These are phyloP conservation scores for Ceratobasidium sp. DNA, from an alignment of 1,284 basidiomycete species.

Conservation along the genomic window DNA sequence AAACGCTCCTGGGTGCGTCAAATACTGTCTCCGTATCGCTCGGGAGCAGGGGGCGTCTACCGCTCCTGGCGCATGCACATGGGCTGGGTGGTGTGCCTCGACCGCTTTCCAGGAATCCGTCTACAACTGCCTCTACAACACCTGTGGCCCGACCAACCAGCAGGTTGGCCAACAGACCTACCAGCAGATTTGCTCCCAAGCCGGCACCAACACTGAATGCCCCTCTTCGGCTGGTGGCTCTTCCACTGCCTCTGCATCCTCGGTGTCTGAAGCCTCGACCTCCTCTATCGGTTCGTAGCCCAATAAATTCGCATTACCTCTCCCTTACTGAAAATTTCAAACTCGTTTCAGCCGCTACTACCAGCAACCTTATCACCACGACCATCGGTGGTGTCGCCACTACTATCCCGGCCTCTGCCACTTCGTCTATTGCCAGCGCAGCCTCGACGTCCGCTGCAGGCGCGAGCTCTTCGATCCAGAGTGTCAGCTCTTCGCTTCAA, in stretches of 20 bases:
- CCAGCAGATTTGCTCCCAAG: constrained; percentile 30
- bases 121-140: constrained; percentile 19
- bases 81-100: constrained; percentile 27
- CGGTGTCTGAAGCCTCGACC: not conserved
- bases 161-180: constrained; percentile 19
- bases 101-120: constrained; percentile 25
- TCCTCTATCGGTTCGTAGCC: constrained; percentile 7
- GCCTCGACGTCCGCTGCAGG: not conserved
- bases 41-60: constrained; percentile 8
- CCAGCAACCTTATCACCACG: constrained; percentile 18
- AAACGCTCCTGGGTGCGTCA: constrained; percentile 27
- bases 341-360: constrained; percentile 8
- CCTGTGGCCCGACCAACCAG: constrained; percentile 16
- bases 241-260: not conserved
- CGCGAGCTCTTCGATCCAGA: constrained; percentile 2
- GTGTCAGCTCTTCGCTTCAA: not conserved
- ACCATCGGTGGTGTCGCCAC: constrained; percentile 11
- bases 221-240: constrained; percentile 4
- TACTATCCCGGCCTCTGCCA: constrained; percentile 3
- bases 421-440: constrained; percentile 12
- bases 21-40: constrained; percentile 33
- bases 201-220: constrained; percentile 28
- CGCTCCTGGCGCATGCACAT: constrained; percentile 16
- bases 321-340: constrained; percentile 7
- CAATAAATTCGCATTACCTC: not conserved